phyloP scores from a whole-genome alignment of 352 stramenopile species.

The Phytophthora tentaculata region DNA sequence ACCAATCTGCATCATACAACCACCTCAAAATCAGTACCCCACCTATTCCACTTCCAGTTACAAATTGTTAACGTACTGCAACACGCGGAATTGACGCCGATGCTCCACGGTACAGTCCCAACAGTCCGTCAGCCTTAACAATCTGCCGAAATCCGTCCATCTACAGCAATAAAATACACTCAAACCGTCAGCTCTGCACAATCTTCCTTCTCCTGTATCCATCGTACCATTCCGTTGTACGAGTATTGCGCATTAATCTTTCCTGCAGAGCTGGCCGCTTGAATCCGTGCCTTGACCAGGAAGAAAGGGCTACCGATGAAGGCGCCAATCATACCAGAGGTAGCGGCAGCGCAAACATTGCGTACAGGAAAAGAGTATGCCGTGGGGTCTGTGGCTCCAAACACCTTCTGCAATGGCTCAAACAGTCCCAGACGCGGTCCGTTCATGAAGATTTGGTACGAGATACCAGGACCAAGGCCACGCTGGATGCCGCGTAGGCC shows the following conservation, averaged over 20 bases:
- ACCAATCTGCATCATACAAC: slow-evolving; percentile 59
- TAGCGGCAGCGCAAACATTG: slow-evolving; percentile 77
- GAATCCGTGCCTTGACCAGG: slow-evolving; percentile 85
- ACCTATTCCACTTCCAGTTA: neutral
- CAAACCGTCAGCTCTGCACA: slow-evolving; percentile 6
- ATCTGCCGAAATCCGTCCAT: slow-evolving; percentile 85
- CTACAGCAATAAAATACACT: slow-evolving; percentile 35
- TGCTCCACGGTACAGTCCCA: slow-evolving; percentile 77
- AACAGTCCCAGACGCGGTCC: slow-evolving; percentile 79
- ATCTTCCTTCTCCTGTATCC: neutral
- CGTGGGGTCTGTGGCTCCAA: slow-evolving; percentile 81
- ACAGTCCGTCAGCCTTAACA: slow-evolving; percentile 68
- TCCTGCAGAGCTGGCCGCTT: slow-evolving; percentile 73
- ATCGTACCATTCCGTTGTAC: slow-evolving; percentile 80
- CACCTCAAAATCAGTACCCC: slow-evolving; percentile 5
- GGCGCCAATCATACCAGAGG: slow-evolving; percentile 79
- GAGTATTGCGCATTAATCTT: slow-evolving; percentile 87
- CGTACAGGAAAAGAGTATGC: slow-evolving; percentile 74
- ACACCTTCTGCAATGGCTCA: slow-evolving; percentile 80
- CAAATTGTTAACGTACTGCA: slow-evolving; percentile 48
- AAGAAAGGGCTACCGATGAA: slow-evolving; percentile 86
- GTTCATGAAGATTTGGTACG: slow-evolving; percentile 88
- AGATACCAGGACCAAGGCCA: slow-evolving; percentile 77
- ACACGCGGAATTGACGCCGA: slow-evolving; percentile 80
- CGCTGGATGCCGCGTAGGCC: slow-evolving; percentile 82